Evolutionary conservation across 2,329 filamentous ascomycete species (phyloP), one percentile per base, ranked within the genome.

Genomic region (Rachicladosporium sp.): DNA sequence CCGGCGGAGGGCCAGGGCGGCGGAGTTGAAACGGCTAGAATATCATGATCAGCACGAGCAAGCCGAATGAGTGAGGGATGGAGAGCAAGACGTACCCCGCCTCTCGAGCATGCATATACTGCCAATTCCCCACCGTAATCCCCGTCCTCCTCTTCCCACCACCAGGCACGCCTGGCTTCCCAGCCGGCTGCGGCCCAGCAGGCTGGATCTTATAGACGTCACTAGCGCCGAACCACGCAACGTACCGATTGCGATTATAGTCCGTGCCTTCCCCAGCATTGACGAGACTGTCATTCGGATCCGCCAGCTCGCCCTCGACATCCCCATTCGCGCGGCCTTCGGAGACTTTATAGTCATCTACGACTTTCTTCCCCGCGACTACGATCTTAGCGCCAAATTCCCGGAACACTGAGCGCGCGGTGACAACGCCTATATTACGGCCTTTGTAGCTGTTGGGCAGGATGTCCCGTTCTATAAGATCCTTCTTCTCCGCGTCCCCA

Each of bases 391-490:
- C 84, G 42, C 91, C 91, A 51, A 98, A 98, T 60, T 98, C 91
- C 42, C 91, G 77, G 61, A 96, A 98, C 10, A 98, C 91, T 1
- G 91, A 96, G 34, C 91, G 80, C 36, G 91, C 91, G 10, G 91
- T 95, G 35, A 95, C 88, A 19, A 98, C 87, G 59, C 91, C 91
- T 59, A 98, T 98, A 4, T 89, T 86, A 38, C 91, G 84, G 44
- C 91, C 91, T 63, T 96, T 98, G 76, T 98, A 98, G 21, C 87
- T 94, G 67, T 95, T 91, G 1, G 91, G 91, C 47, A 98, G 94
- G 56, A 98, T 82, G 4, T 93, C 83, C 44, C 91, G 79, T 50
- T 93, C 86, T 56, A 98, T 98, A 67, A 98, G 75, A 62, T 96
- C 88, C 44, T 82, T 79, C 69, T 98, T 98, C 63, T 93, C 89